Percentiles rank a stretch among this genome's conserved stretches.
Conservation (phyloP, 495 filamentous ascomycete genomes). For the Hypoxylon lenormandii region DNA sequence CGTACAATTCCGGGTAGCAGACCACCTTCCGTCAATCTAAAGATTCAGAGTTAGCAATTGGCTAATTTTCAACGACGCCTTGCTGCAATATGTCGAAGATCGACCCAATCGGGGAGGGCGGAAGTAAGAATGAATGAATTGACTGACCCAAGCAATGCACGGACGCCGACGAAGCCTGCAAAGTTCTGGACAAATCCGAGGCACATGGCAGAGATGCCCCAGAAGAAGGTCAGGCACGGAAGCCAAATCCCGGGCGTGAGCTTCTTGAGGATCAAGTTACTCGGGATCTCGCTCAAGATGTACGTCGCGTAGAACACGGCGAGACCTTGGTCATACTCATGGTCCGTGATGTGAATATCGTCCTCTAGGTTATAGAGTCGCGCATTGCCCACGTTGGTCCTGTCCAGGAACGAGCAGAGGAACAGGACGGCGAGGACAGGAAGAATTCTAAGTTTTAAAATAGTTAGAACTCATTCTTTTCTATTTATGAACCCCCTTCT, state of each 20-base stretch:
- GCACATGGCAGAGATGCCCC: constrained; percentile 69
- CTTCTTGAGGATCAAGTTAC: constrained; percentile 85
- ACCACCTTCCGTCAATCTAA: constrained; percentile 61
- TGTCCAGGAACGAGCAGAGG: constrained; percentile 77
- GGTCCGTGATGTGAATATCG: constrained; percentile 71
- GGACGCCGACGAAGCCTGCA: constrained; percentile 76
- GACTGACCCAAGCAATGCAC: constrained; percentile 77
- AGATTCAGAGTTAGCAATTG: constrained; percentile 12
- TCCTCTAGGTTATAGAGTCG: constrained; percentile 76
- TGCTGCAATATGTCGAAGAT: neutral
- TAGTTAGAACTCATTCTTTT: constrained; percentile 10
- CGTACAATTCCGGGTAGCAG: constrained; percentile 64
- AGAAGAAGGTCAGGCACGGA: constrained; percentile 66
- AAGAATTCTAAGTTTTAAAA: constrained; percentile 55
- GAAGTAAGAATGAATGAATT: neutral
- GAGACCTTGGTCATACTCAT: constrained; percentile 76
- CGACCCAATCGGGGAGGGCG: neutral
- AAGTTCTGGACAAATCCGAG: constrained; percentile 84
- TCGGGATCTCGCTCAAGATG: constrained; percentile 76
- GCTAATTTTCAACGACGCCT: neutral
- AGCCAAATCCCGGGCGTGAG: constrained; percentile 72
- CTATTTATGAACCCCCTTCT: neutral
- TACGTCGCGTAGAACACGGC: constrained; percentile 69
- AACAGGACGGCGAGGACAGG: constrained; percentile 64
- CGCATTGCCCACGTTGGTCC: constrained; percentile 86